Base-by-base conservation (phyloP, 2,329 filamentous ascomycete species). In the Fusarium guadeloupense region DNA sequence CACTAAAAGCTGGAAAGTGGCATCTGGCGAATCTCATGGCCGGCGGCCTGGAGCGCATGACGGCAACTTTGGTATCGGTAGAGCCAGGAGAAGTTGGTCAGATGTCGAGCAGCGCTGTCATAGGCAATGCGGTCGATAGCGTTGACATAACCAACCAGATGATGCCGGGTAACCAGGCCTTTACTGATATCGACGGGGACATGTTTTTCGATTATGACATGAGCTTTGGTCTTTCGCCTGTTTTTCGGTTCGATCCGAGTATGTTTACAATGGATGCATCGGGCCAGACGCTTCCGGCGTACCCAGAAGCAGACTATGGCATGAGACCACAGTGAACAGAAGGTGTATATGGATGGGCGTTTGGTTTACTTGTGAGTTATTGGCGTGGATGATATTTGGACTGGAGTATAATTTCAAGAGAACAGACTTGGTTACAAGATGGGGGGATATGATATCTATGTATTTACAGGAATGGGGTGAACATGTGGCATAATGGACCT, bases 11-110 rank as follows among this genome's bases (percentile, higher is more conserved):
- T 0, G 78, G 80, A 0, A 79, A 77, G 38, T 81, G 76, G 74
- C 80, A 82, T 57, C 71, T 82, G 4, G 76, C 78, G 3, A 76
- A 81, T 39, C 71, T 81, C n/a, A 82, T 82, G 78, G 79, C 77
- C 3, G 75, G 77, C 1, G 80, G 80, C 1, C 56, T 82, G 3
- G 79, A 81, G 47, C 79, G 76, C 39, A 76, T 81, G 69, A 68
- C 67, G 7, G 60, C 54, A 23, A 67, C 66, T 5, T 45, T 51
- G 23, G 59, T 47, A 9, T 33, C 64, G 8, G 46, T 37, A 3
- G 48, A 47, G 2, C 46, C 59, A 13, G 64, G 66, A 4, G 64
- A 69, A 16, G 19, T 62, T 10, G 45, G 62, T 6, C 23, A 40
- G 5, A 23, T 49, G 0, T 35, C 58, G 1, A 60, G 54, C 13